phyloP scores from a whole-genome alignment of 148 eudicot genomes.

The Persicaria tinctoria region DNA sequence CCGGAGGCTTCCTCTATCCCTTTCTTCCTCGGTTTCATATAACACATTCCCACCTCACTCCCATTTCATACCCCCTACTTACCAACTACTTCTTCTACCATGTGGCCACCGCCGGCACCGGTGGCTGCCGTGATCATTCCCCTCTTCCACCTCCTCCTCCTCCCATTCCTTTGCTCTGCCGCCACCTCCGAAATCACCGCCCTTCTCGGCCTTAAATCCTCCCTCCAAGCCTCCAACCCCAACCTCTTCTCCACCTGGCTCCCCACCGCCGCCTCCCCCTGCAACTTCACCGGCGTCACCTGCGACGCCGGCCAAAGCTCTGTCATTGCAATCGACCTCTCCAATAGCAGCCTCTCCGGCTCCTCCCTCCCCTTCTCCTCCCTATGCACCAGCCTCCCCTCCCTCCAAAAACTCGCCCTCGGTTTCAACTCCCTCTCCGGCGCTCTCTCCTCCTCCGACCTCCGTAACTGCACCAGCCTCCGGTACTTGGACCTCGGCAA shows the following conservation, averaged over 20 bases:
- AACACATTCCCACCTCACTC: slow-evolving; percentile 3
- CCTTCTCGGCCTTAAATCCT: slow-evolving; percentile 37
- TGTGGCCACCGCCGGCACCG: slow-evolving; percentile 10
- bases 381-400: slow-evolving; percentile 41
- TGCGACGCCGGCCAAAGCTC: slow-evolving; percentile 23
- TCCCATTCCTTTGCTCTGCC: background rate
- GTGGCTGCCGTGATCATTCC: background rate
- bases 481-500: slow-evolving; percentile 68
- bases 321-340: slow-evolving; percentile 50
- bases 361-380: slow-evolving; percentile 29
- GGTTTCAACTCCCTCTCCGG: slow-evolving; percentile 54
- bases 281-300: slow-evolving; percentile 42
- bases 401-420: slow-evolving; percentile 52
- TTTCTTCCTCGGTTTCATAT: background rate
- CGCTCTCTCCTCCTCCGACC: slow-evolving; percentile 12
- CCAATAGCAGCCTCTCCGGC: slow-evolving; percentile 40
- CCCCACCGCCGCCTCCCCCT: slow-evolving; percentile 10
- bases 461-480: slow-evolving; percentile 38
- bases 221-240: slow-evolving; percentile 30
- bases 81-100: background rate
- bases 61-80: background rate
- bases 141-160: background rate
- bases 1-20: background rate
- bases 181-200: slow-evolving; percentile 22
- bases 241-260: slow-evolving; percentile 36